Percentiles rank a stretch among this genome's conserved stretches.
Evolutionary conservation across 257 asterid species (phyloP).

Genomic region (Datura wrightii): DNA sequence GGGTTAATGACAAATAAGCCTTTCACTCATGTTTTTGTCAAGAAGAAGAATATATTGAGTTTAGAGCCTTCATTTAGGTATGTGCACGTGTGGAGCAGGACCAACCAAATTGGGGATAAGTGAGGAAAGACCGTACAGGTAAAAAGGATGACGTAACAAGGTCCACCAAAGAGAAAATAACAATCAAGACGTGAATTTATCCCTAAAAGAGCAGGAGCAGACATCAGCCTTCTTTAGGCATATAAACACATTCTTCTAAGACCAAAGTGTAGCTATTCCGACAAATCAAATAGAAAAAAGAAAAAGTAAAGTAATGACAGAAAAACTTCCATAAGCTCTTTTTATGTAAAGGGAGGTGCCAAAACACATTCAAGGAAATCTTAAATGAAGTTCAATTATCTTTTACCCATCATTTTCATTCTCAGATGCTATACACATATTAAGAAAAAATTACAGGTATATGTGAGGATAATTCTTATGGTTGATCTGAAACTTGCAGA

Average conservation of each 20-base stretch:
- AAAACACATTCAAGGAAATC: constrained; percentile 14
- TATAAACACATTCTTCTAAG: not conserved
- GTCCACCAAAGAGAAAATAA: not conserved
- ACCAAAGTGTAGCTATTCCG: not conserved
- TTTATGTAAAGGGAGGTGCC: constrained; percentile 7
- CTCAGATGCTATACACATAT: not conserved
- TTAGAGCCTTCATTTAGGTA: not conserved
- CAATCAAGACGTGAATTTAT: not conserved
- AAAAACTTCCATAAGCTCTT: not conserved
- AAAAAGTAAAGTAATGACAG: not conserved
- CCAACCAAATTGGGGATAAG: not conserved
- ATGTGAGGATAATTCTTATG: constrained; percentile 5
- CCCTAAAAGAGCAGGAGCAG: not conserved
- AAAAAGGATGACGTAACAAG: not conserved
- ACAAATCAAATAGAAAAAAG: constrained; percentile 10
- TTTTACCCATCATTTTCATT: constrained; percentile 7
- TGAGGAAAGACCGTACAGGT: not conserved
- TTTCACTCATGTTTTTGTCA: not conserved
- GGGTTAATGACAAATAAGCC: not conserved
- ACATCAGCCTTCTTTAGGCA: constrained; percentile 27
- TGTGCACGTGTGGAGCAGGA: not conserved
- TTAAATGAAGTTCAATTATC: not conserved
- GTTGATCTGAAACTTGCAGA: constrained; percentile 21
- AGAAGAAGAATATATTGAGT: not conserved
- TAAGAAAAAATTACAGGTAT: constrained; percentile 2